Conservation (phyloP, 192 early-diverging fungal species). For the Oehlia diaphana region DNA sequence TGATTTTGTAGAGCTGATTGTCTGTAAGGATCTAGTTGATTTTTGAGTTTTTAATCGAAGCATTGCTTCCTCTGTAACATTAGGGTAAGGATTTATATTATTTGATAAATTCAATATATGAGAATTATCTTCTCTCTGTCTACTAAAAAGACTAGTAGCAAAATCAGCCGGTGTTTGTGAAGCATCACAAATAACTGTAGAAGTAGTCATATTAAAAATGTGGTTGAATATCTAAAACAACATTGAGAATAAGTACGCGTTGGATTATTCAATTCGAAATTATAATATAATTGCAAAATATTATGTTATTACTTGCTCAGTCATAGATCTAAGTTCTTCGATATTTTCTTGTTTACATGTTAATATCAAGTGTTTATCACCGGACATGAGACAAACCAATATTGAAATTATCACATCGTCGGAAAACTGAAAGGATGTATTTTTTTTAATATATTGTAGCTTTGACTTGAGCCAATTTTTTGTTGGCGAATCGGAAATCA, state of each 20-base stretch:
- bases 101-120: not conserved
- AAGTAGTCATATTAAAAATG: constrained; percentile 14
- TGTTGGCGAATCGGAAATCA: constrained; percentile 25
- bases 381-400: constrained; percentile 52
- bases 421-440: constrained; percentile 44
- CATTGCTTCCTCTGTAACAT: not conserved
- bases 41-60: constrained; percentile 8
- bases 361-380: constrained; percentile 52
- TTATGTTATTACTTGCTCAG: constrained; percentile 43
- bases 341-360: constrained; percentile 40
- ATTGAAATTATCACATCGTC: constrained; percentile 59
- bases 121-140: constrained; percentile 18
- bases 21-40: constrained; percentile 15
- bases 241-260: not conserved
- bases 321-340: constrained; percentile 45
- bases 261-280: not conserved
- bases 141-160: constrained; percentile 7
- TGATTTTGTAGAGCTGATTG: constrained; percentile 20
- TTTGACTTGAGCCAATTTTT: constrained; percentile 49
- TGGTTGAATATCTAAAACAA: constrained; percentile 10
- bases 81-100: not conserved
- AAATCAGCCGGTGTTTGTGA: constrained; percentile 22
- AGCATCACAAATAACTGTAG: constrained; percentile 24
- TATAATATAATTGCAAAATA: not conserved
- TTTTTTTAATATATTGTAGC: constrained; percentile 43